Conservation (phyloP, 495 filamentous ascomycete genomes). For the Bryoglossum gracile region DNA sequence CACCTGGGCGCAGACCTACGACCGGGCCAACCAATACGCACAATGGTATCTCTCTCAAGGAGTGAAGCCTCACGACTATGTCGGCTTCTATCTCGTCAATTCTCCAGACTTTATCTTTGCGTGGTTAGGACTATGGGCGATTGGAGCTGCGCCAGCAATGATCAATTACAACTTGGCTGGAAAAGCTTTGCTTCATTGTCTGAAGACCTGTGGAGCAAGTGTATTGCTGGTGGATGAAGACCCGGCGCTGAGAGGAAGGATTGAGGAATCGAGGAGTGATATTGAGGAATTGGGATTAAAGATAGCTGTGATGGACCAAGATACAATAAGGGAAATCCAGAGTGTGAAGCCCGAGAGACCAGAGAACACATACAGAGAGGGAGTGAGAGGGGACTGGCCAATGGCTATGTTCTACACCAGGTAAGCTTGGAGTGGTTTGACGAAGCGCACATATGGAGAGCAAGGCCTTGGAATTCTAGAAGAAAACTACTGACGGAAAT, state of each 20-base stretch:
- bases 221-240: conserved; percentile 63
- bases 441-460: neutral
- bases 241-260: conserved; percentile 39
- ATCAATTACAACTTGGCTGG: conserved; percentile 68
- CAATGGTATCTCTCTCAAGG: conserved; percentile 55
- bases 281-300: conserved; percentile 50
- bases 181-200: conserved; percentile 61
- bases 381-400: conserved; percentile 42
- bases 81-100: conserved; percentile 64
- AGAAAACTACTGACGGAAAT: too few relatives aligned
- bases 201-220: conserved; percentile 52
- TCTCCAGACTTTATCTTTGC: conserved; percentile 59
- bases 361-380: conserved; percentile 39
- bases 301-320: conserved; percentile 42
- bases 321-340: conserved; percentile 40
- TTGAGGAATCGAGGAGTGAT: conserved; percentile 43
- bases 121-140: conserved; percentile 53
- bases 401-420: conserved; percentile 62
- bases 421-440: conserved; percentile 15
- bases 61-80: conserved; percentile 57
- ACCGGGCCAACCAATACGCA: conserved; percentile 52
- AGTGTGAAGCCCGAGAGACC: conserved; percentile 41
- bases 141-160: conserved; percentile 62
- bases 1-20: conserved; percentile 53
- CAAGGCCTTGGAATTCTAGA: too few relatives aligned